Evolutionary conservation across 257 asterid genomes (phyloP).

Genomic region (Solanum bulbocastanum): DNA sequence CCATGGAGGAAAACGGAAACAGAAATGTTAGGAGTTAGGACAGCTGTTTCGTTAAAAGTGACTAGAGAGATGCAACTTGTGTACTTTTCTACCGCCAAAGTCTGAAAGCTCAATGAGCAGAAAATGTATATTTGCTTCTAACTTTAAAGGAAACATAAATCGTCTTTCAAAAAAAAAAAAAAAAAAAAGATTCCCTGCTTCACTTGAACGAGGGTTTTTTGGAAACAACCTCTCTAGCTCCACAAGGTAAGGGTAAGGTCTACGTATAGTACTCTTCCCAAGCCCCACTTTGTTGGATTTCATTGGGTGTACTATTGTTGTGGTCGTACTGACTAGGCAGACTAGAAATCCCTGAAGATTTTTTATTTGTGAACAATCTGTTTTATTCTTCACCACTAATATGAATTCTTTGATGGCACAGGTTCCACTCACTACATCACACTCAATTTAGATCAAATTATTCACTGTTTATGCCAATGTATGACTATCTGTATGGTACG

Average conservation of each 20-base stretch:
- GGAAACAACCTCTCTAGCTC: no score
- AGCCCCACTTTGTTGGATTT: background rate
- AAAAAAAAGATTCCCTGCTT: no score
- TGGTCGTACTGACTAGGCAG: background rate
- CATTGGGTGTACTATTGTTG: background rate
- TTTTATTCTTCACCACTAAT: background rate
- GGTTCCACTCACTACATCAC: conserved; percentile 29
- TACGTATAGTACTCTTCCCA: no score
- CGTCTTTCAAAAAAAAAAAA: no score
- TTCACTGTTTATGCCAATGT: conserved; percentile 30
- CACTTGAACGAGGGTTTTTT: no score
- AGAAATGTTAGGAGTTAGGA: no score
- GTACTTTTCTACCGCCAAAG: no score
- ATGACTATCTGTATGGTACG: conserved; percentile 26
- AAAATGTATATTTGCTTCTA: background rate
- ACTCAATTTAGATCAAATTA: conserved; percentile 32
- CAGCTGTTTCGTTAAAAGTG: no score
- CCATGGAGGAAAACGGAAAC: background rate
- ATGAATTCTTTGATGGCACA: background rate
- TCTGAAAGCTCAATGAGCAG: no score
- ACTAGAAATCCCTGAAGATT: background rate
- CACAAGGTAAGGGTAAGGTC: no score
- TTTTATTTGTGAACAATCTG: background rate
- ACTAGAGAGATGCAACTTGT: no score
- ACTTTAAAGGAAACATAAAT: background rate